Evolutionary conservation across 257 asterid genomes (phyloP), one percentile per base, ranked within the genome.

Genomic region (Salvia splendens): DNA sequence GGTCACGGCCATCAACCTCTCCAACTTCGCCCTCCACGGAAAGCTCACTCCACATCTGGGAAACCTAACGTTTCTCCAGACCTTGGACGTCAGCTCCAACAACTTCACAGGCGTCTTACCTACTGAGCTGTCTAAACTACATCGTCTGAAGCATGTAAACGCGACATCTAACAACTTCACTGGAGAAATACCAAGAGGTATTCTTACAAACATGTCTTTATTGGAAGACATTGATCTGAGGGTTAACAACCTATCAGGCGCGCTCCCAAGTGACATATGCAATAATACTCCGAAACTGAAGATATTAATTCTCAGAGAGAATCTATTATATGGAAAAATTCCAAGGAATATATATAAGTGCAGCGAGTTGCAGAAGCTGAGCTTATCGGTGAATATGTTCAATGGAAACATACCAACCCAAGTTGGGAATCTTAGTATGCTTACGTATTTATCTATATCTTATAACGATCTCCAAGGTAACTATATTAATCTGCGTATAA

Each of bases 1-100:
- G 30, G 77, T 85, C 46, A 69, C 64, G 0, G 40, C 83, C 28
- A 51, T 85, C 57, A 12, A 74, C n/a, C 32, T 74, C 33, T 68
- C 85, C 2, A 51, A 58, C 15, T 52, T 48, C n/a, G 12, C 24
- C 8, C 72, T 83, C 0, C 61, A 3, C 3, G 79, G 79, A 24
- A 30, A 56, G 20, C 15, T 69, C 41, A 3, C 72, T 40, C 79
- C 72, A n/a, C 64, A 69, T 49, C 68, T 75, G 3, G 75, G 59
- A 56, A 75, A 75, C 41, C 17, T 62, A 24, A 53, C 79, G 30
- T 74, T 68, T 30, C 71, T 68, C 4, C 42, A 12, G 17, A 54
- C 32, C 8, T 12, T 73, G 1, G 69, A 73, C 53, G 32, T 73
- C 4, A 60, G 73, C 33, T 52, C 28, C 59, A 67, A 60, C 53